These are phyloP conservation scores for Pythium vanterpoolii DNA, from an alignment of 352 stramenopile species.

Conservation along the genomic window DNA sequence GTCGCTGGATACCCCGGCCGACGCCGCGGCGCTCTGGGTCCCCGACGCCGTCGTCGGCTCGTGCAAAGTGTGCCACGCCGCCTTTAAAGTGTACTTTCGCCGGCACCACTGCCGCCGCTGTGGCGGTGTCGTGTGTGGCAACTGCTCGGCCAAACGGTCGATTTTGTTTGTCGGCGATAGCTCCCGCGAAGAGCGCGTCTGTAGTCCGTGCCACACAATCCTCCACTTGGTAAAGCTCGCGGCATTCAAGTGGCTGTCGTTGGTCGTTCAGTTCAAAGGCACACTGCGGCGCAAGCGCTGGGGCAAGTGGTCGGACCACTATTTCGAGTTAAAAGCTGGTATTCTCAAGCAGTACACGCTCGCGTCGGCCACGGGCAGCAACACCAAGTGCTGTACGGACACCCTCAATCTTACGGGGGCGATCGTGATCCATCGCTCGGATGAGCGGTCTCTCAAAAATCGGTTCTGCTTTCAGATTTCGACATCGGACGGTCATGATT, in stretches of 20 bases:
- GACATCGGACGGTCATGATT: constrained; percentile 34
- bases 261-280: constrained; percentile 66
- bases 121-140: constrained; percentile 72
- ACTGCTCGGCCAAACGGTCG: constrained; percentile 63
- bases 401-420: constrained; percentile 67
- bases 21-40: constrained; percentile 73
- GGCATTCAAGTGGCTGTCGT: constrained; percentile 64
- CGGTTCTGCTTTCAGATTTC: constrained; percentile 80
- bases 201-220: constrained; percentile 60
- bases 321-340: constrained; percentile 72
- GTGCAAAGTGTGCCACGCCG: constrained; percentile 63
- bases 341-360: constrained; percentile 80
- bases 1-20: constrained; percentile 34
- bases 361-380: constrained; percentile 26
- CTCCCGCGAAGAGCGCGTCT: constrained; percentile 63
- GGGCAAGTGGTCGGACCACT: constrained; percentile 83
- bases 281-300: constrained; percentile 64
- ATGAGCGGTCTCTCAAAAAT: constrained; percentile 65
- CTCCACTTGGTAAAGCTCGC: constrained; percentile 63
- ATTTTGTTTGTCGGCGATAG: constrained; percentile 73
- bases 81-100: constrained; percentile 77
- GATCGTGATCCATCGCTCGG: constrained; percentile 77
- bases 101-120: constrained; percentile 80
- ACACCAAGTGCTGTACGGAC: constrained; percentile 46
- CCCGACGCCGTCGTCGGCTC: constrained; percentile 60